Evolutionary conservation across 306 rosid species (phyloP).

Genomic region (Purshia tridentata): DNA sequence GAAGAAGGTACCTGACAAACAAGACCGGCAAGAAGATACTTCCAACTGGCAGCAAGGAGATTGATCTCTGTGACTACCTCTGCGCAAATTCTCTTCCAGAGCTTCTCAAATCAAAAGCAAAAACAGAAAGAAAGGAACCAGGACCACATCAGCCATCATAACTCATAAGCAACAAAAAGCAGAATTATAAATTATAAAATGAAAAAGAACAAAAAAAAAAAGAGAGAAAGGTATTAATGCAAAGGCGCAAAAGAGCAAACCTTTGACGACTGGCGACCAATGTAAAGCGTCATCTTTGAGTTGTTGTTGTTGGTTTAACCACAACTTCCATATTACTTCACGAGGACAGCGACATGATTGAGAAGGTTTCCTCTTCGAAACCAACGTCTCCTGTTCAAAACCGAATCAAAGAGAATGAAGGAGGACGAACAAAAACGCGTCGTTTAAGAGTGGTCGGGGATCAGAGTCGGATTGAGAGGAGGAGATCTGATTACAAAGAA

Average conservation of each 20-base stretch:
- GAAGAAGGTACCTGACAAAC: slow-evolving; percentile 59
- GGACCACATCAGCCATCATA: slow-evolving; percentile 13
- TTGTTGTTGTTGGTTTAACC: slow-evolving; percentile 30
- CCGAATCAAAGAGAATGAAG: neutral
- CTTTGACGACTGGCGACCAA: slow-evolving; percentile 98
- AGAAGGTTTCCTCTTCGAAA: too few species aligned
- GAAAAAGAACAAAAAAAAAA: neutral
- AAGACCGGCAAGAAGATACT: slow-evolving; percentile 78
- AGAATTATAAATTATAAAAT: neutral
- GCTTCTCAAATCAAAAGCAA: slow-evolving; percentile 40
- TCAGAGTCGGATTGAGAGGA: slow-evolving; percentile 14
- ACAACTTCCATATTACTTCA: slow-evolving; percentile 89
- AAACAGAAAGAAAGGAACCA: slow-evolving; percentile 5
- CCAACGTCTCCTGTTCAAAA: neutral
- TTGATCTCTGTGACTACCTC: slow-evolving; percentile 72
- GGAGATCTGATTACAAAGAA: slow-evolving; percentile 17
- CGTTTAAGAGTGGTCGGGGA: neutral
- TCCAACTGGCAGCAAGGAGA: slow-evolving; percentile 82
- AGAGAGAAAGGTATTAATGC: slow-evolving; percentile 13
- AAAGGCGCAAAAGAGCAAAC: slow-evolving; percentile 27
- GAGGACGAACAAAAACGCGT: neutral
- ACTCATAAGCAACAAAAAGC: slow-evolving; percentile 24
- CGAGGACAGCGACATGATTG: slow-evolving; percentile 43
- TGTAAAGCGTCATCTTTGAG: slow-evolving; percentile 75
- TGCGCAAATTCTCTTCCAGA: slow-evolving; percentile 78